Base-by-base conservation (phyloP, 768 basidiomycete genomes). In the Roridomyces roridus region DNA sequence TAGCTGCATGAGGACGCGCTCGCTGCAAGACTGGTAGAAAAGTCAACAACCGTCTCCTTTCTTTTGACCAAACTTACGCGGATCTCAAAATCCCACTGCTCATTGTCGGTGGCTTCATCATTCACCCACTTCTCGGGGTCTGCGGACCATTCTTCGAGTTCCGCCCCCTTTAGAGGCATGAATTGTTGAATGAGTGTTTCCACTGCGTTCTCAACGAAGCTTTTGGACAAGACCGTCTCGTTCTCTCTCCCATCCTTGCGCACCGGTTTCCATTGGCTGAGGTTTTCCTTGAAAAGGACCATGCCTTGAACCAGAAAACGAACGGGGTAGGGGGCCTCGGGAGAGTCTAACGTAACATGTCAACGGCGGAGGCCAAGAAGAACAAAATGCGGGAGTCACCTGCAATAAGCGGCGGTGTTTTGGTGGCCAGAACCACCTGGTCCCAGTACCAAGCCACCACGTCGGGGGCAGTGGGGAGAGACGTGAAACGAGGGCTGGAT, bases 41-140 rank as follows among this genome's bases (percentile, higher is more conserved):
- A 21, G 21, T 47, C 5, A 44, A 24, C 46, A 14, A 10, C 39
- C 15, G 9, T 39, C 14, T 25, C 40, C 34, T 29, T 53, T 28
- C 29, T 15, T n/a, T 17, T 52, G 21, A 35, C 31, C 18, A 57
- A 21, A 52, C 88, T 25, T 66, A 96, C 95, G 60, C 96, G 82
- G 56, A 97, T 85, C 65, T 96, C 94, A 65, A 84, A 98, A 65
- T 95, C 89, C 95, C 96, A 98, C 54, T 91, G 86, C 35, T 96
- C 94, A 39, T 86, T 91, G 60, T 94, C 94, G 60, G 87, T 88
- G 55, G 94, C 93, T 71, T 98, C 94, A 10, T 85, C 72, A 56
- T 93, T 92, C 11, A 96, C 84, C 93, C 94, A 99, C 65, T 96
- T 92, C 76, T 99, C 96, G 0, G 96, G 94, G 68, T 96, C 93